Base-by-base conservation (phyloP, 176 grass and related monocot genomes). In the Aegilops sharonensis region DNA sequence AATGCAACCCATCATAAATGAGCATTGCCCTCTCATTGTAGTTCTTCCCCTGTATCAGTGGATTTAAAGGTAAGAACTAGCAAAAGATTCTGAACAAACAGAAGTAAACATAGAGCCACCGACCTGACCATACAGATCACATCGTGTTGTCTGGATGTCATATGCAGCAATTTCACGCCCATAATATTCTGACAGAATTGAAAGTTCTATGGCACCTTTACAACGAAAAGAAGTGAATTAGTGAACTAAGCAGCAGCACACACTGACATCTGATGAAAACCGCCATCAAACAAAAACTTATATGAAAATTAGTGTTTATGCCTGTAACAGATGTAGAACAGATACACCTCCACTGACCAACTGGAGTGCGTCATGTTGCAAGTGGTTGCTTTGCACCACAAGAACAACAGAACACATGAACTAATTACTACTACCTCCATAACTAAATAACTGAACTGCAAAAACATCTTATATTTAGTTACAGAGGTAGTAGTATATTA, bases 61-160 rank as follows among this genome's bases (percentile, higher is more conserved):
- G 48, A 63, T 66, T 34, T 14, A 74, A 87, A 60, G 34, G 8
- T 91, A 57, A 85, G 77, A 17, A 62, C 59, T 61, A 47, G 3
- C 54, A 36, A 42, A 81, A 1, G 43, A 80, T 56, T 76, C 61
- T 3, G 27, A 14, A 87, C 3, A 79, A 35, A 27, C 4, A 54
- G 3, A 78, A 42, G 47, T 21, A 79, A 31, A 8, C 52, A 17
- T 13, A 83, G 35, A 9, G 64, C 60, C 60, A 82, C 84, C 13
- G 36, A 95, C 97, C 93, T 94, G 97, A 78, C 97, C 97, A 94
- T 98, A 98, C 47, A 98, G 84, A 89, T 98, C 97, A 59, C 97
- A 98, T 5, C 93, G 92, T 60, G 83, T 88, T 72, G 88, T 98
- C 87, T 94, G 97, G 64, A 94, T 95, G 85, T 98, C 97, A 91